These are phyloP conservation scores for Starmera dryadoides DNA, from an alignment of 805 yeast genomes.

Conservation along the genomic window DNA sequence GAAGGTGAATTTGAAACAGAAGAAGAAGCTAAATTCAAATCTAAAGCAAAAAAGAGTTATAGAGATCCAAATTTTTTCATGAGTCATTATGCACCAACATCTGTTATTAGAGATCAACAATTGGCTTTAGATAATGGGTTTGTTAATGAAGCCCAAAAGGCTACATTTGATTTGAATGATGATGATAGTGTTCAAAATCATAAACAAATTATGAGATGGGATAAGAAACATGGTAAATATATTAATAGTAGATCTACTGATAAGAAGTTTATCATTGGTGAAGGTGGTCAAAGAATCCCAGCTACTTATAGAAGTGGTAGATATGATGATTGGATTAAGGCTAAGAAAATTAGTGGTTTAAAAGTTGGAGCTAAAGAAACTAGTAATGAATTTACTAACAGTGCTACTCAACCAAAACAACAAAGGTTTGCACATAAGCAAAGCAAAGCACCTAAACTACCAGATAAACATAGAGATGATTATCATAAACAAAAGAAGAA, in stretches of 20 bases:
- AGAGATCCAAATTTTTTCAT: conserved; percentile 77
- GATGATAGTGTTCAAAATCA: conserved; percentile 65
- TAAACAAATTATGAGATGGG: conserved; percentile 79
- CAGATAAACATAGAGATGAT: conserved; percentile 89
- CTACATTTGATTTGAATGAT: conserved; percentile 79
- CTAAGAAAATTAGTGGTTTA: conserved; percentile 47
- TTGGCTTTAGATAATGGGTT: conserved; percentile 52
- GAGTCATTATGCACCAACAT: conserved; percentile 83
- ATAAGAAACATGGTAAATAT: conserved; percentile 85
- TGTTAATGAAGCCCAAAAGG: conserved; percentile 76
- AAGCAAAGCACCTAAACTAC: conserved; percentile 74
- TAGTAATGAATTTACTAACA: conserved; percentile 20
- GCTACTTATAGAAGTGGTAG: conserved; percentile 89
- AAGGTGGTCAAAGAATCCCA: conserved; percentile 87
- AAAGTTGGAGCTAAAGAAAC: conserved; percentile 51
- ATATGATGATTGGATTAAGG: conserved; percentile 85
- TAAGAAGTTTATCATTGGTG: conserved; percentile 86
- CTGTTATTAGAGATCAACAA: conserved; percentile 78
- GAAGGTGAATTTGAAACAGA: conserved; percentile 33
- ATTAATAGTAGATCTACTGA: conserved; percentile 74
- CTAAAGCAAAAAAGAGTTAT: conserved; percentile 40
- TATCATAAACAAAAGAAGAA: conserved; percentile 75
- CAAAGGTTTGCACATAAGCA: conserved; percentile 50
- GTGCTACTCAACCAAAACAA: conserved; percentile 3
- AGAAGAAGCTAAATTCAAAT: conserved; percentile 22